Percentiles rank a stretch among this genome's conserved stretches.
Evolutionary conservation across 176 grass and related monocot genomes (phyloP).

Genomic region (Bonia amplexicaulis): DNA sequence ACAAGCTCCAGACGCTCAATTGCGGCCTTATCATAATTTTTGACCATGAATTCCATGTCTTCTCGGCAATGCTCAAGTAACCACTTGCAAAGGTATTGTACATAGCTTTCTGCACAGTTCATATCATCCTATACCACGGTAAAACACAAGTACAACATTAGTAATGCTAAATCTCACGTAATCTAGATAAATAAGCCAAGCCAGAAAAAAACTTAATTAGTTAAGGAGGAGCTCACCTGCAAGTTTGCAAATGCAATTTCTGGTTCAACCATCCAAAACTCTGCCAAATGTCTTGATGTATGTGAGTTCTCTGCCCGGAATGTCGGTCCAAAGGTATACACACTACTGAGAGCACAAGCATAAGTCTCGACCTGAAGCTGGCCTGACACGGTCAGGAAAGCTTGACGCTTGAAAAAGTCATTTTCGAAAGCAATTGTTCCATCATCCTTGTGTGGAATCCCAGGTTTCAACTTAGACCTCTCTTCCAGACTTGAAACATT

Average conservation of each 20-base stretch:
- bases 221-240: conserved; percentile 43
- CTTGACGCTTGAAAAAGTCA: conserved; percentile 91
- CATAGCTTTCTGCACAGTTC: conserved; percentile 80
- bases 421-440: conserved; percentile 61
- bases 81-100: conserved; percentile 93
- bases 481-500: conserved; percentile 64
- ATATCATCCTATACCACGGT: conserved; percentile 73
- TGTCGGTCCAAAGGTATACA: conserved; percentile 96
- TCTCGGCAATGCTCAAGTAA: conserved; percentile 68
- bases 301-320: conserved; percentile 94
- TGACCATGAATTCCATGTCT: conserved; percentile 97
- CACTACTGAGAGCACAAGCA: conserved; percentile 78
- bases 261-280: conserved; percentile 99
- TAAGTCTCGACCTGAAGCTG: conserved; percentile 97
- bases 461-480: conserved; percentile 84
- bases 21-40: conserved; percentile 71
- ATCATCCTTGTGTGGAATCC: conserved; percentile 67
- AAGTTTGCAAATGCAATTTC: conserved; percentile 96
- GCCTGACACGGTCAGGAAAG: conserved; percentile 91
- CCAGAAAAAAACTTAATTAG: neutral
- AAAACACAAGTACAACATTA: conserved; percentile 11
- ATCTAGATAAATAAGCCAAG: neutral
- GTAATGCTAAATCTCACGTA: neutral
- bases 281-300: conserved; percentile 82
- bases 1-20: conserved; percentile 84